Evolutionary conservation across 2,329 filamentous ascomycete genomes (phyloP), one percentile per base, ranked within the genome.

Genomic region (Dactylonectria estremocensis): DNA sequence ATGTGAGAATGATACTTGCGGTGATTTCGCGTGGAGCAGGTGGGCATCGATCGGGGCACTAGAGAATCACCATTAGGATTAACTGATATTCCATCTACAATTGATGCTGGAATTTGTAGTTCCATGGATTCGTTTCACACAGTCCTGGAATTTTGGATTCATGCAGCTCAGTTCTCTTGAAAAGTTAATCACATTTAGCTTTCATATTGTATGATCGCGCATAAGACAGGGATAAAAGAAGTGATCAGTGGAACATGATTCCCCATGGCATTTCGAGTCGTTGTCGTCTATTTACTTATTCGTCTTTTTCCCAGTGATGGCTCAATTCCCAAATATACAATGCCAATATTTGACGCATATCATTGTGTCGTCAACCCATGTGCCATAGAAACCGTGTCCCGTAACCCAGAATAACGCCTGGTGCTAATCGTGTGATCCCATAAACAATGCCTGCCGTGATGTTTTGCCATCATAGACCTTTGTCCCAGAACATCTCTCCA

Each of bases 331-430:
- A 46, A 59, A 59, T 53, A 37, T 48, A 22, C 45, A 35, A 18
- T 53, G 48, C 54, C 28, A 48, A 31, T 59, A 48, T 53, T 40
- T 48, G 54, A 46, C 55, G 48, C 61, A 53, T 59, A 37, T 31
- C 20, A 16, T 58, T 50, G 18, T 64, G 61, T 59, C 54, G 61
- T 59, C 40, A 40, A 54, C 14, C 55, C 55, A 54, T 58, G 18
- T 40, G 22, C 60, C 52, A 56, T 43, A 50, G 10, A 53, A 43
- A n/a, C 20, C 55, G n/a, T 59, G 37, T 37, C 28, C 28, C n/a
- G 33, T 52, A 28, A 52, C 54, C 52, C 46, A 22, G 43, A 10
- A 50, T 33, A 63, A 64, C 61, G 61, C 13, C 54, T 28, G 3
- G 31, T 46, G 37, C 37, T 28, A 8, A 28, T 57, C 16, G 24